These are phyloP conservation scores for Pseudonitzschia pungens DNA, from an alignment of 108 stramenopile genomes.

Conservation along the genomic window DNA sequence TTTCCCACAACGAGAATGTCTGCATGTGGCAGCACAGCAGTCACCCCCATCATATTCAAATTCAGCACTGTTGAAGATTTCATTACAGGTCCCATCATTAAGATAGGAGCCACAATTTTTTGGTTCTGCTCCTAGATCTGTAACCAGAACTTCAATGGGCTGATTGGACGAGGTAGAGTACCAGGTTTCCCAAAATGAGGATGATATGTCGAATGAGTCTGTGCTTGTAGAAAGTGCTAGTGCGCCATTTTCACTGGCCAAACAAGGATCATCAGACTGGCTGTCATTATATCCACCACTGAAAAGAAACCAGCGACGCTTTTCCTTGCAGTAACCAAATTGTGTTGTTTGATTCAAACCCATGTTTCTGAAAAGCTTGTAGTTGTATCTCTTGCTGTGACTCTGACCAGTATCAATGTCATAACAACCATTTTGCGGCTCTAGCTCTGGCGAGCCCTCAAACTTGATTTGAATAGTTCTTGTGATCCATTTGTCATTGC, in stretches of 20 bases:
- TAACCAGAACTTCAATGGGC: not conserved
- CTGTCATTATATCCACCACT: not conserved
- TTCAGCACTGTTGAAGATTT: not conserved
- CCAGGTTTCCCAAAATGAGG: not conserved
- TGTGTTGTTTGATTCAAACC: not conserved
- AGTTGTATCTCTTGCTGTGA: not conserved
- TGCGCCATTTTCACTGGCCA: not conserved
- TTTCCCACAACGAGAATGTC: not conserved
- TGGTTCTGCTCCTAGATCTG: not conserved
- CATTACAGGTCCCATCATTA: not conserved
- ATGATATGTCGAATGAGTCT: not conserved
- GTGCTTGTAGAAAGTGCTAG: not conserved
- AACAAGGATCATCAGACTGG: not conserved
- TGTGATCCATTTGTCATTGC: not conserved
- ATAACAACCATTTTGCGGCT: not conserved
- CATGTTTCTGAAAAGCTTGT: not conserved
- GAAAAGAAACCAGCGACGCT: not conserved
- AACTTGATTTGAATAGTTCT: not conserved
- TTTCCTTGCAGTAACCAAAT: not conserved
- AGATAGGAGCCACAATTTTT: not conserved
- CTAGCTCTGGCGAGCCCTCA: not conserved
- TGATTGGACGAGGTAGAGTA: not conserved
- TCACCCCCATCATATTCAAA: not conserved
- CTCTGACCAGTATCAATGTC: not conserved
- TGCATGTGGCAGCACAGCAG: not conserved